Evolutionary conservation across 495 filamentous ascomycete species (phyloP), one percentile per base, ranked within the genome.

Genomic region (Penicillium silybi): DNA sequence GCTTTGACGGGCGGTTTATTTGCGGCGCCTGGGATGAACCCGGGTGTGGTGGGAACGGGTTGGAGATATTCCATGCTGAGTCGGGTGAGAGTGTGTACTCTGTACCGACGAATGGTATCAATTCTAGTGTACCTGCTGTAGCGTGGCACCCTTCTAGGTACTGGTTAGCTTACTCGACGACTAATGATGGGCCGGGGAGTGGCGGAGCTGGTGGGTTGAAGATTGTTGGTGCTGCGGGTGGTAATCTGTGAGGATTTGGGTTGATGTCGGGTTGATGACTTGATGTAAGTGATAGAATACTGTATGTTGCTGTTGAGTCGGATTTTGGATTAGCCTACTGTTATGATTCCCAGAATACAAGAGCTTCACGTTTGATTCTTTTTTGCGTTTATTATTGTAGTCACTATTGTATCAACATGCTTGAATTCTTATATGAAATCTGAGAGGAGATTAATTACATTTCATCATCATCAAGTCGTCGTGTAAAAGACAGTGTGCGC

Each of bases 141-240:
- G 85, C 85, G 6, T 98, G 92, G 92, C 91, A 96, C 66, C 93
- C 93, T 4, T 87, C 80, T 32, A 75, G 86, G 61, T 98, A 97
- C 62, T 89, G 84, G 76, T 65, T 98, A 45, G 93, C 92, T 11
- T 96, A 95, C 74, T 86, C 88, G n/a, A 84, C 81, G 19, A 93
- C 95, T 56, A 73, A 83, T 10, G 85, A 87, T 42, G 86, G 84
- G 19, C 73, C 92, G 38, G 87, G 85, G 62, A 87, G 62, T 19
- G 80, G 79, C 16, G 89, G 91, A 59, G 67, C 83, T 4, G 84
- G 85, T 0, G 87, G 85, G 16, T 71, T 98, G 56, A 92, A 85
- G 74, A 92, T 97, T 65, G 77, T 95, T 44, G 90, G 90, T 27
- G 76, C 79, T 41, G 77, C 70, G 22, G 76, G 78, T 25, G 76